phyloP scores from a whole-genome alignment of 805 yeast species.

The Lachancea sp. region DNA sequence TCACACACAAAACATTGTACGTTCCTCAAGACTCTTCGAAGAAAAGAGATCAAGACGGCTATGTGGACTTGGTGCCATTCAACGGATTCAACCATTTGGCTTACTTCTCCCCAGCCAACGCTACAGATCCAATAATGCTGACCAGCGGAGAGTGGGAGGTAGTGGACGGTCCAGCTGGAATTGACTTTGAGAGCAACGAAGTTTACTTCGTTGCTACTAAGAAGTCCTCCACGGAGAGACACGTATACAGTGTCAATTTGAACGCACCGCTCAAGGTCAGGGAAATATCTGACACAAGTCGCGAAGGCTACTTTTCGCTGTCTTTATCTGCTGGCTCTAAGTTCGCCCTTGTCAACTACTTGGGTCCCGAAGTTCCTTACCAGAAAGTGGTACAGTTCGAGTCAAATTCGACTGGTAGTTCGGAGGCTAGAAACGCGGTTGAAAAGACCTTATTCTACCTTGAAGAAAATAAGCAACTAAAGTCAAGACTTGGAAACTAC shows the following conservation, averaged over 20 bases:
- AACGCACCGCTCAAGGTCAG: constrained; percentile 35
- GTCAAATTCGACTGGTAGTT: constrained; percentile 24
- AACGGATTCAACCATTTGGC: constrained; percentile 72
- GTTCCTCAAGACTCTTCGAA: constrained; percentile 44
- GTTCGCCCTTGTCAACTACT: constrained; percentile 60
- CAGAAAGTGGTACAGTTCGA: constrained; percentile 63
- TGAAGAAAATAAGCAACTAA: constrained; percentile 40
- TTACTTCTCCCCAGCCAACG: constrained; percentile 66
- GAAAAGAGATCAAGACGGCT: constrained; percentile 53
- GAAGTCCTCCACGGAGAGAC: constrained; percentile 77
- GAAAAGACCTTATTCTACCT: constrained; percentile 29
- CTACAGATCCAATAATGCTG: constrained; percentile 49
- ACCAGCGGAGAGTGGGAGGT: constrained; percentile 89
- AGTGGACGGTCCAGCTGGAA: constrained; percentile 59
- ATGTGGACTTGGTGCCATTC: constrained; percentile 68
- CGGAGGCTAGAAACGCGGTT: constrained; percentile 14
- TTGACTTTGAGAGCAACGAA: constrained; percentile 46
- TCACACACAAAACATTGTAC: constrained; percentile 54
- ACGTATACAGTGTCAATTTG: constrained; percentile 64
- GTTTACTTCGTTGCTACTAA: constrained; percentile 65
- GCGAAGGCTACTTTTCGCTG: constrained; percentile 60
- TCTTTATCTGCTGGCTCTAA: constrained; percentile 78
- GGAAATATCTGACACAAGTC: constrained; percentile 44
- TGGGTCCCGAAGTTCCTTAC: constrained; percentile 75
- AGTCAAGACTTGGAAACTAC: constrained; percentile 36